Conservation (phyloP, 2,329 filamentous ascomycete genomes). For the Penicillium sclerotiorum region DNA sequence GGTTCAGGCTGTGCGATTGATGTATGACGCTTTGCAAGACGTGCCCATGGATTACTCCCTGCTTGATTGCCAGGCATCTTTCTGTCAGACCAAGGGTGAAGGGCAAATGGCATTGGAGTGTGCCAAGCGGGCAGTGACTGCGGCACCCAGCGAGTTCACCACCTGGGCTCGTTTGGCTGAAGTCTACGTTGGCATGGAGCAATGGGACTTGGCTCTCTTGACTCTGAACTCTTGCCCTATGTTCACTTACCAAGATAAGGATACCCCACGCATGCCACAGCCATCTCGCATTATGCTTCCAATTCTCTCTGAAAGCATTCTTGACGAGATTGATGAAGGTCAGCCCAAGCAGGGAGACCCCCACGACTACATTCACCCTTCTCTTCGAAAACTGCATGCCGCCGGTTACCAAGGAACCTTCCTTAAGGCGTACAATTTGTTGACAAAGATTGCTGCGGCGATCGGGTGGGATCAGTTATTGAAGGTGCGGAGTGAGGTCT, state of each 20-base stretch:
- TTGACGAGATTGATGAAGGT: conserved; percentile 96
- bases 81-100: conserved; percentile 85
- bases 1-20: conserved; percentile 85
- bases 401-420: conserved; percentile 94
- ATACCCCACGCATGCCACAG: conserved; percentile 91
- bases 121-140: conserved; percentile 90
- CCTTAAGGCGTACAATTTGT: conserved; percentile 86
- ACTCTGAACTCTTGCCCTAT: conserved; percentile 98
- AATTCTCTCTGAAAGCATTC: conserved; percentile 80
- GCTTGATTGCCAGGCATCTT: conserved; percentile 90
- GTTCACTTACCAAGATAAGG: conserved; percentile 99
- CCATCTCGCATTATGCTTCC: conserved; percentile 86
- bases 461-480: conserved; percentile 97
- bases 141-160: conserved; percentile 93
- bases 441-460: conserved; percentile 94
- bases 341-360: conserved; percentile 71
- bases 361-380: conserved; percentile 83
- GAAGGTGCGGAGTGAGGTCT: conserved; percentile 93
- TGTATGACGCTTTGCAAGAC: conserved; percentile 86
- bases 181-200: conserved; percentile 89
- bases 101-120: conserved; percentile 87
- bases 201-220: conserved; percentile 93
- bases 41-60: conserved; percentile 97
- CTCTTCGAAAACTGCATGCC: conserved; percentile 80
- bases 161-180: conserved; percentile 95